Conservation (phyloP, 1,284 basidiomycete species). For the Austroboletus novae-zelandiae region DNA sequence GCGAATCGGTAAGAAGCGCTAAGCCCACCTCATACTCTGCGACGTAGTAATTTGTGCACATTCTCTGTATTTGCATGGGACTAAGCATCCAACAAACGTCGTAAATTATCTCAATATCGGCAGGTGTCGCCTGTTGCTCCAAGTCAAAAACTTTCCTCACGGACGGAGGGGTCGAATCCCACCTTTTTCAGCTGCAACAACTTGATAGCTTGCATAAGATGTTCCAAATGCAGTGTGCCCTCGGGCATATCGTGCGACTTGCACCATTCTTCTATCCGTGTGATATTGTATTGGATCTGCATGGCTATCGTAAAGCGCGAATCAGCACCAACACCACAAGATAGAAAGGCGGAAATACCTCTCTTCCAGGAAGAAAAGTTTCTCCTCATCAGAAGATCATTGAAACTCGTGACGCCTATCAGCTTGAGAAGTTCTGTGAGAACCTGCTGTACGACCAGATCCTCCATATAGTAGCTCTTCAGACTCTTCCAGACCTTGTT, state of each 20-base stretch:
- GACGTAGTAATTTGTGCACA: slow-evolving; percentile 98
- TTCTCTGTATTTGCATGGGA: slow-evolving; percentile 98
- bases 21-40: slow-evolving; percentile 89
- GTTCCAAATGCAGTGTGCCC: slow-evolving; percentile 95
- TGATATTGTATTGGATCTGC: slow-evolving; percentile 99
- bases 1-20: slow-evolving; percentile 14
- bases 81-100: slow-evolving; percentile 99
- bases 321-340: slow-evolving; percentile 1
- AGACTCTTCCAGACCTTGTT: slow-evolving; percentile 99
- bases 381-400: slow-evolving; percentile 96
- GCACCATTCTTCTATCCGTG: slow-evolving; percentile 97
- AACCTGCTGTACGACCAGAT: slow-evolving; percentile 95
- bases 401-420: slow-evolving; percentile 97
- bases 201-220: slow-evolving; percentile 99
- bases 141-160: slow-evolving; percentile 8
- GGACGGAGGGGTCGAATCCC: slow-evolving; percentile 14
- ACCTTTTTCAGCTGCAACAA: slow-evolving; percentile 98
- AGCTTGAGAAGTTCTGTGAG: slow-evolving; percentile 95
- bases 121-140: slow-evolving; percentile 69
- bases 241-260: slow-evolving; percentile 99
- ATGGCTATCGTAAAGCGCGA: slow-evolving; percentile 60
- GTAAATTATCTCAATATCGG: slow-evolving; percentile 98
- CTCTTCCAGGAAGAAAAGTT: slow-evolving; percentile 99
- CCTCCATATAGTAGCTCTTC: slow-evolving; percentile 99
- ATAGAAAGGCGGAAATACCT: slow-evolving; percentile 51